A percentile compares a stretch with the other conserved stretches of the same genome.
Conservation (phyloP, 441 rosid species). For the Gossypium aridum region DNA sequence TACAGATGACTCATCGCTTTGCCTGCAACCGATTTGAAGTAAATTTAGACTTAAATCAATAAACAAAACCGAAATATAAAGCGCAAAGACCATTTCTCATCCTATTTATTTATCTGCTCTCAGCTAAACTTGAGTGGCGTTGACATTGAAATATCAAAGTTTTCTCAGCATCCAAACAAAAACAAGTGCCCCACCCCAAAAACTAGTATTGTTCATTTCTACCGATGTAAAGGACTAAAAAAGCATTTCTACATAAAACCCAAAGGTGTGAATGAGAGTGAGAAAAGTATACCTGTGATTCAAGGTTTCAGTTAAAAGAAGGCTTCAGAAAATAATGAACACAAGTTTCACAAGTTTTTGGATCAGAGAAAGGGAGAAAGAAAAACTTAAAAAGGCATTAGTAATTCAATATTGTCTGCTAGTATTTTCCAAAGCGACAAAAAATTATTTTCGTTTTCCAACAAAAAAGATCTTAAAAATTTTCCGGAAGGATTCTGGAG, state of each 20-base stretch:
- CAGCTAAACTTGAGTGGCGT: background rate
- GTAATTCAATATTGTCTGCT: background rate
- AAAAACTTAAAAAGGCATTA: background rate
- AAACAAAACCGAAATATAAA: background rate
- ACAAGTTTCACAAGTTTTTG: background rate
- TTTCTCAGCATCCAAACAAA: constrained; percentile 14
- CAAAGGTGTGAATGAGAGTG: background rate
- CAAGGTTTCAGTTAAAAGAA: background rate
- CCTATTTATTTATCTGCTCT: background rate
- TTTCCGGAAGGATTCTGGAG: background rate
- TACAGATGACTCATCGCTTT: constrained; percentile 3
- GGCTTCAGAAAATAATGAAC: background rate
- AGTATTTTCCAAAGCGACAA: background rate
- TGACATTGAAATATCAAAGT: background rate
- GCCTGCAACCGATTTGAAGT: constrained; percentile 19
- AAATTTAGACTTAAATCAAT: background rate
- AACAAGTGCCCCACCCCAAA: background rate
- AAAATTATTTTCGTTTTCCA: background rate
- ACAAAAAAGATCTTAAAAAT: background rate
- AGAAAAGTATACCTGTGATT: background rate
- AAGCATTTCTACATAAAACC: background rate
- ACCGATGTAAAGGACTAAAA: background rate
- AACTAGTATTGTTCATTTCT: background rate
- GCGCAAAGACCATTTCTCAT: background rate
- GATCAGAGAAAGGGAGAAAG: background rate